These are phyloP conservation scores for Closterium sp. DNA, from an alignment of 139 green algal genomes.

Conservation along the genomic window DNA sequence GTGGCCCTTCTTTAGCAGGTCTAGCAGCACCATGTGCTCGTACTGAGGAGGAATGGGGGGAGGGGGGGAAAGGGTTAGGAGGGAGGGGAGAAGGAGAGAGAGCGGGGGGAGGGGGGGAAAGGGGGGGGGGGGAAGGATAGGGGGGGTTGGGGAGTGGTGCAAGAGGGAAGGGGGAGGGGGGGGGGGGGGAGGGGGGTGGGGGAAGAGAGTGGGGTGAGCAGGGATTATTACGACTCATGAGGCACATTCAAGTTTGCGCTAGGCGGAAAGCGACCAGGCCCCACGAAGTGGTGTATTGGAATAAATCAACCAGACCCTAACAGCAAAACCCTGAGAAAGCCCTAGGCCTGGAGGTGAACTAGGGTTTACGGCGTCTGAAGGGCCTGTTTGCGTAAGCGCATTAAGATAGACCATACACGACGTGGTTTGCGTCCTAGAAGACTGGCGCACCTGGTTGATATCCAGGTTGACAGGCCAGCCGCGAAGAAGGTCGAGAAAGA, in stretches of 20 bases:
- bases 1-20: slow-evolving; percentile 54
- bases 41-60: slow-evolving; percentile 28
- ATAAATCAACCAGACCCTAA: background rate
- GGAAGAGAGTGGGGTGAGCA: background rate
- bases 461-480: slow-evolving; percentile 27
- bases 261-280: background rate
- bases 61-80: background rate
- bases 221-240: background rate
- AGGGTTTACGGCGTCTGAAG: background rate
- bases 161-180: no score
- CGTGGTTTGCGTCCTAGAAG: background rate
- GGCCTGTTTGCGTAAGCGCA: background rate
- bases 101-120: no score
- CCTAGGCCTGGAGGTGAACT: background rate
- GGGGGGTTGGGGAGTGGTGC: background rate
- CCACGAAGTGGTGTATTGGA: background rate
- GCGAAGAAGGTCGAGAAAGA: slow-evolving; percentile 46
- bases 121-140: background rate
- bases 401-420: background rate
- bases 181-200: no score
- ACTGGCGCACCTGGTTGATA: slow-evolving; percentile 39
- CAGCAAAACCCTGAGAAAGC: background rate
- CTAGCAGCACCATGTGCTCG: slow-evolving; percentile 50
- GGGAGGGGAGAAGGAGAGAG: background rate
- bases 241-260: no score